These are phyloP conservation scores for Lachancea fermentati DNA, from an alignment of 805 yeast species.

Conservation along the genomic window DNA sequence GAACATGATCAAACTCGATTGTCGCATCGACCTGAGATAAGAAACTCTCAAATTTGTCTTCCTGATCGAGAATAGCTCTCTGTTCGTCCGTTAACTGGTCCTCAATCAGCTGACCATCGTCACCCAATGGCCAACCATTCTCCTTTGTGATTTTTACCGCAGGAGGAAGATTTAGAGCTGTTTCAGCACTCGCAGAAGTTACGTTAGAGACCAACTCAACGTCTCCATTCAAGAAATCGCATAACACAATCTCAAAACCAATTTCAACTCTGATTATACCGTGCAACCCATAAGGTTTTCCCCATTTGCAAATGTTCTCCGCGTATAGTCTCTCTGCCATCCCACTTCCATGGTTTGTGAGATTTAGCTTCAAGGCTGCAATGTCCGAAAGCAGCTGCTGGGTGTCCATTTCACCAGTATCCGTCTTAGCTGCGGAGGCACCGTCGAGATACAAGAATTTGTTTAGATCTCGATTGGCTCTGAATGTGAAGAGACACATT, in stretches of 20 bases:
- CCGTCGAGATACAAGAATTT: conserved; percentile 55
- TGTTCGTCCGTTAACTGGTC: conserved; percentile 20
- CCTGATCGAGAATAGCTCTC: conserved; percentile 19
- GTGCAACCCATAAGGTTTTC: conserved; percentile 46
- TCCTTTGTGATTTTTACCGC: conserved; percentile 22
- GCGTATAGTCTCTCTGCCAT: conserved; percentile 43
- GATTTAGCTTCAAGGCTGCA: conserved; percentile 12
- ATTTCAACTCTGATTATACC: conserved; percentile 54
- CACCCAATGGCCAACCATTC: conserved; percentile 30
- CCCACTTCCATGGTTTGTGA: conserved; percentile 18
- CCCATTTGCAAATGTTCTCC: conserved; percentile 50
- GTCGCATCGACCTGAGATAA: conserved; percentile 24
- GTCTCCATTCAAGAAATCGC: conserved; percentile 48
- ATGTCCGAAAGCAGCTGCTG: conserved; percentile 40
- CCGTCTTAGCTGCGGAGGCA: conserved; percentile 58
- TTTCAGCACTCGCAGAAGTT: conserved; percentile 35
- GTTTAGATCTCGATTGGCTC: conserved; percentile 42
- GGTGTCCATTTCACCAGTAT: conserved; percentile 58
- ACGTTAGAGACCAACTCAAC: conserved; percentile 43
- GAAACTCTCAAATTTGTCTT: conserved; percentile 20
- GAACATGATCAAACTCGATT: conserved; percentile 40
- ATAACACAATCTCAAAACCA: conserved; percentile 56
- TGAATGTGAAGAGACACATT: conserved; percentile 40
- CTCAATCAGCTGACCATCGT: conserved; percentile 17
- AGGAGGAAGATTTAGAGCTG: conserved; percentile 37